Conservation (phyloP, 345 rosid species). For the Pelargonium nanum region DNA sequence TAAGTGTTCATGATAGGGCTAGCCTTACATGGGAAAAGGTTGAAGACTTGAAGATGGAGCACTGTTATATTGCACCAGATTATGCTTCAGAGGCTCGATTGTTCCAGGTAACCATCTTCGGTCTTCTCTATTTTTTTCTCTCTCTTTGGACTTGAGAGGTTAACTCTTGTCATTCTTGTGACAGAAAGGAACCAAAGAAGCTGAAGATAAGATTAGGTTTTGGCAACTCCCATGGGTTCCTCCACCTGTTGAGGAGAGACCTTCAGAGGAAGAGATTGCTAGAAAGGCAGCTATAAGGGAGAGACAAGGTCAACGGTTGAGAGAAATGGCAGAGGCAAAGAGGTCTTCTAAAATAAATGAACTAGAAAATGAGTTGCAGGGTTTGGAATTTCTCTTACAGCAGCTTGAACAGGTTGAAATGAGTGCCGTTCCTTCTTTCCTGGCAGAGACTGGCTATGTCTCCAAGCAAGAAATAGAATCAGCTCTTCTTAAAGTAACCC, state of each 20-base stretch:
- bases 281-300: slow-evolving; percentile 89
- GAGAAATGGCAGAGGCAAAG: slow-evolving; percentile 98
- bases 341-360: slow-evolving; percentile 74
- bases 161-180: slow-evolving; percentile 14
- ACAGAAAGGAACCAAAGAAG: slow-evolving; percentile 81
- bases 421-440: slow-evolving; percentile 53
- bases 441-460: slow-evolving; percentile 61
- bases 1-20: slow-evolving; percentile 33
- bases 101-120: slow-evolving; percentile 50
- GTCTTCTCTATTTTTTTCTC: slow-evolving; percentile 6
- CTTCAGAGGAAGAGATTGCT: slow-evolving; percentile 95
- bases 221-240: slow-evolving; percentile 99
- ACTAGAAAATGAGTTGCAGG: slow-evolving; percentile 67
- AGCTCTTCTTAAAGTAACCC: slow-evolving; percentile 44
- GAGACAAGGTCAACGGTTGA: slow-evolving; percentile 85
- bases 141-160: slow-evolving; percentile 6
- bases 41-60: slow-evolving; percentile 96
- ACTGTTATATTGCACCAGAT: slow-evolving; percentile 71
- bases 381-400: slow-evolving; percentile 69
- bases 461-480: slow-evolving; percentile 85
- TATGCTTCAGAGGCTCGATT: slow-evolving; percentile 59
- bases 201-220: slow-evolving; percentile 73
- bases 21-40: slow-evolving; percentile 86
- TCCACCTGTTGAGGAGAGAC: slow-evolving; percentile 77
- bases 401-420: slow-evolving; percentile 72